Percentiles rank a stretch among this genome's conserved stretches.
phyloP scores from a whole-genome alignment of 805 yeast species.

The Grigorovia transvaalensis region DNA sequence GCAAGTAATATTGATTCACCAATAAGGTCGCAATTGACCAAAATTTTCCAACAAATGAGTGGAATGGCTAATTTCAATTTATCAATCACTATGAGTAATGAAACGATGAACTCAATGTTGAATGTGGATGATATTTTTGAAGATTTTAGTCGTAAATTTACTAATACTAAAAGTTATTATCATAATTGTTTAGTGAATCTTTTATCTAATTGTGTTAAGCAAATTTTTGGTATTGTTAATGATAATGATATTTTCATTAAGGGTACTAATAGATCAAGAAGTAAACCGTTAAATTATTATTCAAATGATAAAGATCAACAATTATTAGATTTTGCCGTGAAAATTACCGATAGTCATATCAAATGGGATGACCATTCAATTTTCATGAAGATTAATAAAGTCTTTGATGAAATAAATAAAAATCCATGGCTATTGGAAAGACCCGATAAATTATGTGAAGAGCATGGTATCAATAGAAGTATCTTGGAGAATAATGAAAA shows the following conservation, averaged over 20 bases:
- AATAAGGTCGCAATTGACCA: constrained; percentile 7
- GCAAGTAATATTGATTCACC: background rate
- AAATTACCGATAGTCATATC: constrained; percentile 5
- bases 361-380: constrained; percentile 4
- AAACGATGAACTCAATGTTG: constrained; percentile 2
- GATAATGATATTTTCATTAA: background rate
- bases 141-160: constrained; percentile 1
- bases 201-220: constrained; percentile 4
- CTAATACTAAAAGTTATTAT: constrained; percentile 1
- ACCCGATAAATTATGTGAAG: constrained; percentile 6
- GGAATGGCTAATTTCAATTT: constrained; percentile 6
- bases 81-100: constrained; percentile 10
- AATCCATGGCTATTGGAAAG: constrained; percentile 13
- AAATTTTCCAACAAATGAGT: constrained; percentile 2
- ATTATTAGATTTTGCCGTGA: constrained; percentile 6
- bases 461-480: background rate
- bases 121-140: constrained; percentile 4
- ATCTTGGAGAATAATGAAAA: too few species aligned
- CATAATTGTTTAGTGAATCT: constrained; percentile 10
- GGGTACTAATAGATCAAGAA: background rate
- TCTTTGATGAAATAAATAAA: constrained; percentile 7
- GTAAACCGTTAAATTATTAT: background rate
- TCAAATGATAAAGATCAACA: constrained; percentile 2
- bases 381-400: constrained; percentile 7
- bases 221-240: constrained; percentile 8